Base-by-base conservation (phyloP, 1,284 basidiomycete species). In the Ganoderma lingzhi region DNA sequence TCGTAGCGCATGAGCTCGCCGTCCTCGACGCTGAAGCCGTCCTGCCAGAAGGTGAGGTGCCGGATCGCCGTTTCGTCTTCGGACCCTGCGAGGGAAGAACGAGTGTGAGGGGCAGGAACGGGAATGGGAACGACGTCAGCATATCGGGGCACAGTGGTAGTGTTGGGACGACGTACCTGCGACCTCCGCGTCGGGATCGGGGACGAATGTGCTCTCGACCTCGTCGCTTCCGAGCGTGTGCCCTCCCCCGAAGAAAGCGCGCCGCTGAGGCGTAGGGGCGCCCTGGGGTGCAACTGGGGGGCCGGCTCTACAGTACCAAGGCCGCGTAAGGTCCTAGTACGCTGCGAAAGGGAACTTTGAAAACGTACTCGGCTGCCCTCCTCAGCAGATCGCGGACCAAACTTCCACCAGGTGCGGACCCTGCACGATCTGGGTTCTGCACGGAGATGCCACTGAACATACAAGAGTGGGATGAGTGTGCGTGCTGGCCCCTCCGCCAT, bases 1-100 rank as follows among this genome's bases (percentile, higher is more conserved):
- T 95, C 93, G 78, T 98, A 98, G 51, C 88, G 84, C 86, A 93
- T 88, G 67, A 99, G 84, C 48, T 92, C 91, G 2, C 96, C 96
- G 74, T 97, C 95, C 76, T 97, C 96, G 67, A 99, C 90, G 59
- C 92, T 93, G 82, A 99, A 99, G 0, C 97, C 97, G 73, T 99
- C 90, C 44, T 91, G 86, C 97, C 98, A 99, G 81, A 99, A 96
- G 0, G 94, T 97, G 45, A 99, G 84, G 67, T 90, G 87, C 14
- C 97, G 90, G 60, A 92, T 88, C 0, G 87, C 93, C 0, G 88
- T 84, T 68, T 88, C 86, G 56, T 87, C 85, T 32, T 90, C 88
- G 30, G 85, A 87, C 62, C 83, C 84, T 74, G 23, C 23, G 23
- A 23, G 68, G 39, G 28, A 39, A 55, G 23, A n/a, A 51, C 3